These are phyloP conservation scores for Truncatella angustata DNA, from an alignment of 2,329 filamentous ascomycete species.

Conservation along the genomic window DNA sequence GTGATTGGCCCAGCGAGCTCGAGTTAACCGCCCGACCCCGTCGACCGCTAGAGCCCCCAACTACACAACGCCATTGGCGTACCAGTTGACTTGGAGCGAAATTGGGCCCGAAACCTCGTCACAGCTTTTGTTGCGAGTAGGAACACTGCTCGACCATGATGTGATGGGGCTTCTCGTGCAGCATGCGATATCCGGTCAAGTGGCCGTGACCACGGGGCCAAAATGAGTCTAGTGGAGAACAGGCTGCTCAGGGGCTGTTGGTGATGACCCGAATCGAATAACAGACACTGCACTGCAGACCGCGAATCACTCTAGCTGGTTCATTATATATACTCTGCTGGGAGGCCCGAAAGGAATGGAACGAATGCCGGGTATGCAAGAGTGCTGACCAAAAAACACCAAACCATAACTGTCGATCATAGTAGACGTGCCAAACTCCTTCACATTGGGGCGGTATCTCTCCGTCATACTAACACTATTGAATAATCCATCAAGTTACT, in stretches of 20 bases:
- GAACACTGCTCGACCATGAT: background rate
- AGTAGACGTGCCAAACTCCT: too few species aligned
- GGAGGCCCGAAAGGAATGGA: too few species aligned
- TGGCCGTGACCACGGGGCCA: background rate
- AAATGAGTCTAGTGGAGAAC: background rate
- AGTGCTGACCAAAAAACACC: too few species aligned
- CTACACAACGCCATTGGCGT: background rate
- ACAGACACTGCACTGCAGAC: too few species aligned
- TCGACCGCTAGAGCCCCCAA: background rate
- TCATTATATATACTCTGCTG: too few species aligned
- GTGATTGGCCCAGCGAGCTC: conserved; percentile 1
- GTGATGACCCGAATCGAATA: too few species aligned
- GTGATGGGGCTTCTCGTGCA: conserved; percentile 8
- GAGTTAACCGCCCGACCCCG: conserved; percentile 4
- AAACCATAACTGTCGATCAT: too few species aligned
- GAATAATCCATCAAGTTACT: background rate
- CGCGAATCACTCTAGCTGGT: too few species aligned
- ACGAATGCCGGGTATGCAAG: too few species aligned
- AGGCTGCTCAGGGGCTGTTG: too few species aligned
- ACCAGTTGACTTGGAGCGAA: background rate
- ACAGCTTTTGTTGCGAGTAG: conserved; percentile 3
- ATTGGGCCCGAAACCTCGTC: background rate
- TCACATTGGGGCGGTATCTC: too few species aligned
- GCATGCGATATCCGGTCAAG: background rate
- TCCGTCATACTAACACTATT: background rate